Base-by-base conservation (phyloP, 2,329 filamentous ascomycete genomes). In the Nigrograna mackinnonii region DNA sequence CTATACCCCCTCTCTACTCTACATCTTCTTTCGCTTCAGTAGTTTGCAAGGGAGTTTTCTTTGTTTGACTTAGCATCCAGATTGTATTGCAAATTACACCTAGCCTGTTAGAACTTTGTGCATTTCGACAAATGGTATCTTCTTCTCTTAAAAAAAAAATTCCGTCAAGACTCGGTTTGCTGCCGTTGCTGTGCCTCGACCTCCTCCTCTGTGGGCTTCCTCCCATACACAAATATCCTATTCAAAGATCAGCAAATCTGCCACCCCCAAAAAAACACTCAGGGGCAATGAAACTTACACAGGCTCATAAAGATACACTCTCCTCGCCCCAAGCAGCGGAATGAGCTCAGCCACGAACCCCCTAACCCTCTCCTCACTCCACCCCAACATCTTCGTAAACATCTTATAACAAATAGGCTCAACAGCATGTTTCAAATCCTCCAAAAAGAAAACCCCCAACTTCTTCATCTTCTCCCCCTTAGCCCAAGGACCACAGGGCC, bases 391-490 rank as follows among this genome's bases (percentile, higher is more conserved):
- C 40, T 49, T 50, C 1, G 45, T 47, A 40, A 56, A 50, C 14
- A 53, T 31, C 32, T 52, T 54, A 35, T 54, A 42, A 4, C 42
- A 46, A 6, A 56, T 38, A 14, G 52, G 52, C 13, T 49, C 41
- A 17, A 56, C 5, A 72, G 47, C 51, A 34, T 51, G 45, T 9
- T 26, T 45, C 35, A 59, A 41, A 37, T 59, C 52, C 33, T 53
- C 52, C 19, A 44, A 32, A 40, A 52, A 52, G 57, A 68, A 72
- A 11, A 64, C 50, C 2, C 73, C 73, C 22, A 76, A 60, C 49
- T 70, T 68, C 54, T 74, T 76, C 62, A 73, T 66, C 46, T 69
- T 70, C 1, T 64, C 61, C 19, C 74, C 71, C 38, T 70, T 69
- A 3, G 71, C 67, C 73, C 73, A 76, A 1, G 55, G 46, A 30